These are phyloP conservation scores for Strobilomyces dryophilus DNA, from an alignment of 768 basidiomycete species.

Conservation along the genomic window DNA sequence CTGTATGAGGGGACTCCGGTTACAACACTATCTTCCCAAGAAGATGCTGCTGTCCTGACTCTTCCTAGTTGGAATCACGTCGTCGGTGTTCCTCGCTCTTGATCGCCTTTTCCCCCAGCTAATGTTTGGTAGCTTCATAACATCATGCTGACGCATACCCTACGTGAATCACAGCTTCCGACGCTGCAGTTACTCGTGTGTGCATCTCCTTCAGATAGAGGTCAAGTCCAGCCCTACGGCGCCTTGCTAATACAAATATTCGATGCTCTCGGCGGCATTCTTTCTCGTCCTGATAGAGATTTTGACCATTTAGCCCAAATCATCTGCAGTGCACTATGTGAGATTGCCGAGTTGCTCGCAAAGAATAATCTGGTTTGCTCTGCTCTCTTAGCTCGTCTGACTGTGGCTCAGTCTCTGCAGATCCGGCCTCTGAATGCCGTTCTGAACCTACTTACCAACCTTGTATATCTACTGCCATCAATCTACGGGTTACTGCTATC, in stretches of 20 bases:
- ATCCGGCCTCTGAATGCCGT: conserved; percentile 44
- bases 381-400: neutral
- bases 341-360: conserved; percentile 38
- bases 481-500: conserved; percentile 40
- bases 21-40: conserved; percentile 22
- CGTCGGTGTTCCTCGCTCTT: conserved; percentile 35
- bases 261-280: conserved; percentile 25
- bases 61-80: conserved; percentile 51
- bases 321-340: conserved; percentile 36
- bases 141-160: conserved; percentile 56
- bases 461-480: conserved; percentile 46
- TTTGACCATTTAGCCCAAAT: conserved; percentile 17
- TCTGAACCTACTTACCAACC: conserved; percentile 46
- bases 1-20: conserved; percentile 21
- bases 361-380: conserved; percentile 39
- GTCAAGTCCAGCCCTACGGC: conserved; percentile 35
- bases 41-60: conserved; percentile 31
- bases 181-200: conserved; percentile 55
- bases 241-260: conserved; percentile 38
- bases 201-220: conserved; percentile 25
- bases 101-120: neutral
- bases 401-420: conserved; percentile 30
- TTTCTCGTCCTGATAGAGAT: conserved; percentile 15
- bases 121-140: conserved; percentile 46
- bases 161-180: conserved; percentile 32